These are phyloP conservation scores for Xylaria venustula DNA, from an alignment of 495 filamentous ascomycete species.

Conservation along the genomic window DNA sequence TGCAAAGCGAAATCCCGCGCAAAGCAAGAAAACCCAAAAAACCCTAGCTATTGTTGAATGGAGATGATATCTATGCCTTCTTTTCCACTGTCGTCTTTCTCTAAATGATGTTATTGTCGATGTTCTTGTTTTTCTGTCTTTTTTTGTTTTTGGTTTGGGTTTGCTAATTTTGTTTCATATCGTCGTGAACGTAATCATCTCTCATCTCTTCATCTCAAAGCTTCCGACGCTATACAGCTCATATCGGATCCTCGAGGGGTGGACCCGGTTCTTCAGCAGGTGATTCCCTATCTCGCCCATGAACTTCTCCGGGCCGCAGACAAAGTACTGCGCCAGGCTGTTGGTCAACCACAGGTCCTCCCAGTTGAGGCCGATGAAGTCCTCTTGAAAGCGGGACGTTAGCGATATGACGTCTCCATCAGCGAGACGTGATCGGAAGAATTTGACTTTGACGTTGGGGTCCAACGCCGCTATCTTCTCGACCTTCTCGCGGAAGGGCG, in stretches of 20 bases:
- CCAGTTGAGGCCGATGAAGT: conserved; percentile 47
- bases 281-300: conserved; percentile 50
- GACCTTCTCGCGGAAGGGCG: conserved; percentile 56
- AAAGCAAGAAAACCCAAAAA: background rate
- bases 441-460: conserved; percentile 37
- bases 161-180: background rate
- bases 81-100: background rate
- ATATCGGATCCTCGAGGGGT: conserved; percentile 50
- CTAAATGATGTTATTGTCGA: background rate
- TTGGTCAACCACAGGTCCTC: conserved; percentile 53
- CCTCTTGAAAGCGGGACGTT: conserved; percentile 52
- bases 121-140: background rate
- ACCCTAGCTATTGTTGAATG: conserved; percentile 8
- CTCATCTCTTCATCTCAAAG: conserved; percentile 24
- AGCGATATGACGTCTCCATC: conserved; percentile 46
- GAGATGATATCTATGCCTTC: background rate
- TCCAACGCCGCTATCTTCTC: conserved; percentile 43
- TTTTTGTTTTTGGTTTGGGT: background rate
- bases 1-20: background rate
- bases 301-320: conserved; percentile 62
- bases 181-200: background rate
- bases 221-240: conserved; percentile 61
- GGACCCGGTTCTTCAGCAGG: conserved; percentile 46
- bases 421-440: conserved; percentile 41
- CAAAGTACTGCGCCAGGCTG: conserved; percentile 57